Percentiles rank a stretch among this genome's conserved stretches.
These are phyloP conservation scores for Coniochaeta sp. DNA, from an alignment of 2,329 filamentous ascomycete genomes.

Conservation along the genomic window DNA sequence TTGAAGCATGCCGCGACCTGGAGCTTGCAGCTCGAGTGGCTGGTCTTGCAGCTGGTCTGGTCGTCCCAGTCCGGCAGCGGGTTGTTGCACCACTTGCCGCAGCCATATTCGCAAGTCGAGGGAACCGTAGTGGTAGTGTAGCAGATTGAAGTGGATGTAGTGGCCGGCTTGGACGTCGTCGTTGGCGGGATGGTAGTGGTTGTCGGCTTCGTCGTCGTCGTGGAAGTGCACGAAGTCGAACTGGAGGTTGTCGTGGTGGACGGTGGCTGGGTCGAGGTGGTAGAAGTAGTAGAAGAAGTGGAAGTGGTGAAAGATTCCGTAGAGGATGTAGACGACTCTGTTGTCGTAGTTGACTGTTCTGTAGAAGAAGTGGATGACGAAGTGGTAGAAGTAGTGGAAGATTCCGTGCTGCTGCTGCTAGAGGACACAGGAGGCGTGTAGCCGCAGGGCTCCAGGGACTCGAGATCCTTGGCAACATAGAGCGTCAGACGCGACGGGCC, in stretches of 20 bases:
- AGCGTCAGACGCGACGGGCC: constrained; percentile 32
- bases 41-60: constrained; percentile 37
- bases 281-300: constrained; percentile 9
- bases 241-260: constrained; percentile 6
- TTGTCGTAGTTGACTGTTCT: constrained; percentile 8
- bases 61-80: constrained; percentile 24
- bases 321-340: constrained; percentile 4
- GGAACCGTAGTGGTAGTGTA: constrained; percentile 35
- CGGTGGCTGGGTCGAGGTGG: constrained; percentile 5
- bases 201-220: constrained; percentile 7
- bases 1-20: constrained; percentile 44
- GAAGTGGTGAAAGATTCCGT: constrained; percentile 9
- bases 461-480: constrained; percentile 39
- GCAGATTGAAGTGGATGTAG: constrained; percentile 33
- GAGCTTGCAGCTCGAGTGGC: constrained; percentile 35
- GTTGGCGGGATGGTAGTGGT: constrained; percentile 18
- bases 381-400: not conserved
- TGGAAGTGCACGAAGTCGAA: constrained; percentile 6
- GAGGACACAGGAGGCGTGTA: constrained; percentile 15
- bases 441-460: constrained; percentile 42
- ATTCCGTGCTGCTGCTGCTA: not conserved
- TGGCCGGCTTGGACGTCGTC: constrained; percentile 13
- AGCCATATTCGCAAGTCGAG: constrained; percentile 44
- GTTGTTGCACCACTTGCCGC: constrained; percentile 41
- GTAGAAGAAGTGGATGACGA: constrained; percentile 7